These are phyloP conservation scores for Pezicula carpinea DNA, from an alignment of 2,329 filamentous ascomycete genomes.

Conservation along the genomic window DNA sequence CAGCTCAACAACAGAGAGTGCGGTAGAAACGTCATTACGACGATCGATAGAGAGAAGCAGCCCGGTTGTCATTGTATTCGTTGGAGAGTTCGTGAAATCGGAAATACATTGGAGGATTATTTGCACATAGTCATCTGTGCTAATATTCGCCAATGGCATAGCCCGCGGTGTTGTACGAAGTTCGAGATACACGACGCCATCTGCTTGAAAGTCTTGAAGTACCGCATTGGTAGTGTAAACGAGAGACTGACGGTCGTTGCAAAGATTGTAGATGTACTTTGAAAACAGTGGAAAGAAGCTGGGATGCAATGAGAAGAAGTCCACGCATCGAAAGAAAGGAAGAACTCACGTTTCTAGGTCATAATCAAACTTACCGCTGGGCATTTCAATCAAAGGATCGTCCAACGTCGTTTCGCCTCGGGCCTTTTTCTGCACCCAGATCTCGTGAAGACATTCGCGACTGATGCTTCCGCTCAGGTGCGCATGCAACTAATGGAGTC, in stretches of 20 bases:
- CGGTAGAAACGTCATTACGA: constrained; percentile 51
- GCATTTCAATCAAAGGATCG: constrained; percentile 67
- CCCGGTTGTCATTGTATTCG: constrained; percentile 47
- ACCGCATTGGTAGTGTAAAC: constrained; percentile 60
- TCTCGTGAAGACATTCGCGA: constrained; percentile 65
- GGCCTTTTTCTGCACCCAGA: constrained; percentile 61
- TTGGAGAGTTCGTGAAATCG: constrained; percentile 33
- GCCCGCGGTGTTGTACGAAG: constrained; percentile 74
- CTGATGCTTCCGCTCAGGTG: constrained; percentile 77
- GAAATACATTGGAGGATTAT: constrained; percentile 62
- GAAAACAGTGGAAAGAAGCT: constrained; percentile 78
- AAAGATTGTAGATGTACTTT: constrained; percentile 73
- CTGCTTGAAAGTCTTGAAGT: constrained; percentile 58
- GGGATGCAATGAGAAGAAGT: constrained; percentile 4
- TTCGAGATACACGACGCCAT: constrained; percentile 75
- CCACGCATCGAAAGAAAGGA: background rate
- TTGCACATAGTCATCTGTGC: constrained; percentile 55
- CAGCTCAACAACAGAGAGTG: constrained; percentile 58
- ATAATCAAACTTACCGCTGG: constrained; percentile 66
- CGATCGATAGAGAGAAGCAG: constrained; percentile 76
- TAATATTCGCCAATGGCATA: constrained; percentile 47
- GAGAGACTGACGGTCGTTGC: constrained; percentile 57
- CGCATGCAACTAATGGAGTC: constrained; percentile 60
- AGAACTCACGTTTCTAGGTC: constrained; percentile 58
- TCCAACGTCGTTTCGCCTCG: constrained; percentile 48